Conservation (phyloP, 129 eudicot genomes). For the Pulicaria dysenterica region DNA sequence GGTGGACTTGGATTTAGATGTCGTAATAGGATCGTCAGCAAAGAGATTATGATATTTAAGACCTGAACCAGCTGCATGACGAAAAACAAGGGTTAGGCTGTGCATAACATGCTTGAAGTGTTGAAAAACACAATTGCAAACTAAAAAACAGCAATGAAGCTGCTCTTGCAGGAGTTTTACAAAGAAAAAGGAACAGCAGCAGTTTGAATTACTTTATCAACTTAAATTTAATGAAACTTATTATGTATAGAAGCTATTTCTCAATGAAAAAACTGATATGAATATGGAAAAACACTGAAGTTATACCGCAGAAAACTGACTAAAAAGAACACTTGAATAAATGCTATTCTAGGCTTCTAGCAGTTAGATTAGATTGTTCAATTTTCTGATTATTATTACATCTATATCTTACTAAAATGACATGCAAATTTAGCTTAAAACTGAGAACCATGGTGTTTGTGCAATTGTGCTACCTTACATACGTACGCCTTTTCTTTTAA, state of each 20-base stretch:
- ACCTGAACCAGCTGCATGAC: slow-evolving; percentile 32
- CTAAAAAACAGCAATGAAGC: not conserved
- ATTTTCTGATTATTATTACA: too few species aligned
- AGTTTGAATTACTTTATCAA: not conserved
- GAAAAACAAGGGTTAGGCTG: not conserved
- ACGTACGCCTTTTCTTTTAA: not conserved
- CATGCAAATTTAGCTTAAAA: not conserved
- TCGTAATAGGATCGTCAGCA: slow-evolving; percentile 29
- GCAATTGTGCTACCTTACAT: not conserved
- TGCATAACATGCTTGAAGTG: not conserved
- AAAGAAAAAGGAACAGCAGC: too few species aligned
- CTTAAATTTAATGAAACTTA: not conserved
- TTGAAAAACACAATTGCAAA: slow-evolving; percentile 4
- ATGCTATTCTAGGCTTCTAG: not conserved
- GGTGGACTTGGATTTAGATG: slow-evolving; percentile 33
- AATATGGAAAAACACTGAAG: not conserved
- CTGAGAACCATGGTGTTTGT: not conserved
- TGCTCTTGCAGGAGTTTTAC: too few species aligned
- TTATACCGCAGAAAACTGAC: too few species aligned
- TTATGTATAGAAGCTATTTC: not conserved
- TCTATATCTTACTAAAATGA: not conserved
- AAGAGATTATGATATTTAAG: slow-evolving; percentile 18
- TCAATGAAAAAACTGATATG: not conserved
- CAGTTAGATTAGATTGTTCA: too few species aligned
- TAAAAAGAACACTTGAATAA: too few species aligned